Conservation (phyloP, 148 eudicot genomes). For the Persicaria maculosa region DNA sequence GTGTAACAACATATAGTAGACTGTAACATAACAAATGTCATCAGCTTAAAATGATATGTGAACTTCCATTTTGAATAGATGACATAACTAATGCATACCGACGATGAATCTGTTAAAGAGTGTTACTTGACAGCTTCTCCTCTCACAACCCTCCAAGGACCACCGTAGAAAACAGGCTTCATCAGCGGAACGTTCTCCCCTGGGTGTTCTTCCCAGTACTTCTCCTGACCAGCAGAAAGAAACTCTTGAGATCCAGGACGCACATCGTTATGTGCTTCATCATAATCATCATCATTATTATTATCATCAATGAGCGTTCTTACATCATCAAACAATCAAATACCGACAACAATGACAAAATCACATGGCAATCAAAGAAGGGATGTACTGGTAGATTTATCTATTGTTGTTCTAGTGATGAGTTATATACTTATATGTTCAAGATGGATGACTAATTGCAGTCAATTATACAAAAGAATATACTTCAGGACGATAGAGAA, state of each 20-base stretch:
- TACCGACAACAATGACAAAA: too few relatives aligned
- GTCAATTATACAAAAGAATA: not conserved
- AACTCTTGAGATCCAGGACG: not conserved
- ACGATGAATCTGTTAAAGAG: not conserved
- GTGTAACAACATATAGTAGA: not conserved
- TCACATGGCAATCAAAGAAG: too few relatives aligned
- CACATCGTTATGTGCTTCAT: not conserved
- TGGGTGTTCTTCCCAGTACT: slow-evolving; percentile 91
- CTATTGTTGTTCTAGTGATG: not conserved
- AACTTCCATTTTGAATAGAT: not conserved
- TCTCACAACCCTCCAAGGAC: slow-evolving; percentile 82
- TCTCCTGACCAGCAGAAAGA: slow-evolving; percentile 47
- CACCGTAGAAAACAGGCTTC: slow-evolving; percentile 76
- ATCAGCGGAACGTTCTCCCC: slow-evolving; percentile 71
- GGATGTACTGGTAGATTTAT: not conserved
- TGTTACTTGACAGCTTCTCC: slow-evolving; percentile 34
- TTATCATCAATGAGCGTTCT: not conserved
- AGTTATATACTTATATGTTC: not conserved
- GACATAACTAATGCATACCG: not conserved
- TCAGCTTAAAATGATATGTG: not conserved
- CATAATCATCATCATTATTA: not conserved
- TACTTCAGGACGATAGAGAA: not conserved
- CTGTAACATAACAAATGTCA: not conserved
- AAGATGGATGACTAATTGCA: not conserved
- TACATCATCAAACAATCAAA: too few relatives aligned